phyloP scores from a whole-genome alignment of 1,139 yeast genomes.

The Yamadazyma songkhlaensis region DNA sequence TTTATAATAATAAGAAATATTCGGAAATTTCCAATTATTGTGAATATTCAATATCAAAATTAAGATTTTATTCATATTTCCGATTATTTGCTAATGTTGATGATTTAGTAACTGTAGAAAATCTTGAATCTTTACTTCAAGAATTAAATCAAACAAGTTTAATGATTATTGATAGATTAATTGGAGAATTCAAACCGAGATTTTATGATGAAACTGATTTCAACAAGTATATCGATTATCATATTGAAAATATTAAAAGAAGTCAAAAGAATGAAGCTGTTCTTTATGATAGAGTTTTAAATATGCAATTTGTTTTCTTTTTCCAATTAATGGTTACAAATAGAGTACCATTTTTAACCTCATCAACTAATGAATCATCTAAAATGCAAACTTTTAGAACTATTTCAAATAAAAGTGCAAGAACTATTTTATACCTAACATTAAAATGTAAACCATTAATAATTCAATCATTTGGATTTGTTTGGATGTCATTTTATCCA shows the following conservation, averaged over 20 bases:
- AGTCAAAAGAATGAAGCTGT: conserved; percentile 16
- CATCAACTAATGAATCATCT: conserved; percentile 15
- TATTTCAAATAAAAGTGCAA: conserved; percentile 33
- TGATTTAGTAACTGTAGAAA: conserved; percentile 15
- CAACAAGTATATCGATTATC: conserved; percentile 1
- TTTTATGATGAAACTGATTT: conserved; percentile 30
- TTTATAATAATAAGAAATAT: conserved; percentile 3
- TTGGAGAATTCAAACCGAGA: conserved; percentile 20
- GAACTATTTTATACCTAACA: conserved; percentile 31
- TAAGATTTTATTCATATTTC: conserved; percentile 28
- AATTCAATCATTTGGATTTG: conserved; percentile 20
- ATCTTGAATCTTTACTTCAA: conserved; percentile 17
- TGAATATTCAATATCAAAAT: conserved; percentile 20
- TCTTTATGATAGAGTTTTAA: conserved; percentile 1
- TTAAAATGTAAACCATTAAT: conserved; percentile 18
- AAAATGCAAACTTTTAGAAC: conserved; percentile 22
- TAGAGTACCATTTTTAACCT: conserved; percentile 30
- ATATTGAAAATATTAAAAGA: conserved; percentile 2
- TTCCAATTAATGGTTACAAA: conserved; percentile 36
- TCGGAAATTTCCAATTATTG: conserved; percentile 6
- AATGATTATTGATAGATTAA: conserved; percentile 13
- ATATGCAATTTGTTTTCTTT: conserved; percentile 27
- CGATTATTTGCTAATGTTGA: conserved; percentile 27
- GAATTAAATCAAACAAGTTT: conserved; percentile 22
- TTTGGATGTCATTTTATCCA: conserved; percentile 34